Evolutionary conservation across 345 rosid genomes (phyloP).

Genomic region (Populus nigra): DNA sequence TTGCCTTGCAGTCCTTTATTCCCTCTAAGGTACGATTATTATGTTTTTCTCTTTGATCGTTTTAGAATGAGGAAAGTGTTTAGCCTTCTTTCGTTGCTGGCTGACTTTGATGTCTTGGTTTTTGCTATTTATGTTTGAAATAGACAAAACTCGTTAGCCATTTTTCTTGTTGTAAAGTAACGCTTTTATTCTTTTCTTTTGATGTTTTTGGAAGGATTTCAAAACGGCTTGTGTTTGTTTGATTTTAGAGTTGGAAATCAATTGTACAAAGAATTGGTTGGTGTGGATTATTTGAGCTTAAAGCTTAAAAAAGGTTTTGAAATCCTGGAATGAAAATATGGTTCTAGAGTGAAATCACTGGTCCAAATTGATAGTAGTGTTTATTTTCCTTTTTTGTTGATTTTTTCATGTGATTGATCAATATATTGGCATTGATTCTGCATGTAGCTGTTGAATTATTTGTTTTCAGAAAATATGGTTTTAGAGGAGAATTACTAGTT

Average conservation of each 20-base stretch:
- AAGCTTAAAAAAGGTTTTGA: no score
- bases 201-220: no score
- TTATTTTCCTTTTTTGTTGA: not conserved
- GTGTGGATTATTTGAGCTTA: no score
- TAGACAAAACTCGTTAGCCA: not conserved
- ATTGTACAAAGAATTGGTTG: not conserved
- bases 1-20: no score
- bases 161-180: not conserved
- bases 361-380: no score
- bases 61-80: not conserved
- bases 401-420: not conserved
- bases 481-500: not conserved
- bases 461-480: not conserved
- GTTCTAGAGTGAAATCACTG: no score
- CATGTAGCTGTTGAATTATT: not conserved
- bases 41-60: not conserved
- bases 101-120: not conserved
- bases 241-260: not conserved
- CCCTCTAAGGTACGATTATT: no score
- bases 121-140: not conserved
- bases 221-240: no score
- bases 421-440: not conserved
- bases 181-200: not conserved
- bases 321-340: no score
- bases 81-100: not conserved